These are phyloP conservation scores for Xanthoparmelia taractica DNA, from an alignment of 495 filamentous ascomycete species.

Conservation along the genomic window DNA sequence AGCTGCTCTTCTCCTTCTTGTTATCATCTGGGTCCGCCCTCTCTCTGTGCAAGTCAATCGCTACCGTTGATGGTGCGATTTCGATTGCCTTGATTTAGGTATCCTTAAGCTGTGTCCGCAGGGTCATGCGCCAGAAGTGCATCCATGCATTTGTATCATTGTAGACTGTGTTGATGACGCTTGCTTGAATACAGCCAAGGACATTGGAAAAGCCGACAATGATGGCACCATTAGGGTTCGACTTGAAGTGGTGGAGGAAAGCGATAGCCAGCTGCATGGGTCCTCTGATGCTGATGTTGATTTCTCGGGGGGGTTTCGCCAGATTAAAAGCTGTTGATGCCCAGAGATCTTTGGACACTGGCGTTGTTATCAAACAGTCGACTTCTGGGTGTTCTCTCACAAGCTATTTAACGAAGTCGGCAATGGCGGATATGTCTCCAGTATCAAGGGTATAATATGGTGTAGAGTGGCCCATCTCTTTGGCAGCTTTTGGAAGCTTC, in stretches of 20 bases:
- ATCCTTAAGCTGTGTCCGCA: conserved; percentile 36
- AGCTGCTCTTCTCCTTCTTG: conserved; percentile 42
- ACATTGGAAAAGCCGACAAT: conserved; percentile 44
- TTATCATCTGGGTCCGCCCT: conserved; percentile 44
- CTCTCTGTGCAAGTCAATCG: conserved; percentile 43
- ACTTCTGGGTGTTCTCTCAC: conserved; percentile 38
- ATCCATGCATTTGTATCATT: conserved; percentile 44
- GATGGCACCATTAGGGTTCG: conserved; percentile 24
- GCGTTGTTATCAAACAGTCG: conserved; percentile 42
- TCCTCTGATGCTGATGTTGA: conserved; percentile 43
- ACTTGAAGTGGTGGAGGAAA: conserved; percentile 38
- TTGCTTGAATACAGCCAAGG: conserved; percentile 38
- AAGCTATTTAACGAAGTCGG: conserved; percentile 33
- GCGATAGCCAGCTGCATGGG: conserved; percentile 42
- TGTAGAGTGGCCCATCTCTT: conserved; percentile 28
- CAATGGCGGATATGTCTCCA: conserved; percentile 31
- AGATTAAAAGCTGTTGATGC: conserved; percentile 30
- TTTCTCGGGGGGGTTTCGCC: conserved; percentile 40
- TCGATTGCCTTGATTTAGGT: conserved; percentile 38
- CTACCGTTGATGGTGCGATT: conserved; percentile 43
- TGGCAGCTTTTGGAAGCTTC: conserved; percentile 32
- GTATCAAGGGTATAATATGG: conserved; percentile 34
- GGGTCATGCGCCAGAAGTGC: conserved; percentile 42
- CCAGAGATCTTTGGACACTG: conserved; percentile 29
- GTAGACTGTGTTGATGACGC: conserved; percentile 42